Percentiles rank a stretch among this genome's conserved stretches.
phyloP scores from a whole-genome alignment of 148 eudicot species.

The Rhododendron vialii region DNA sequence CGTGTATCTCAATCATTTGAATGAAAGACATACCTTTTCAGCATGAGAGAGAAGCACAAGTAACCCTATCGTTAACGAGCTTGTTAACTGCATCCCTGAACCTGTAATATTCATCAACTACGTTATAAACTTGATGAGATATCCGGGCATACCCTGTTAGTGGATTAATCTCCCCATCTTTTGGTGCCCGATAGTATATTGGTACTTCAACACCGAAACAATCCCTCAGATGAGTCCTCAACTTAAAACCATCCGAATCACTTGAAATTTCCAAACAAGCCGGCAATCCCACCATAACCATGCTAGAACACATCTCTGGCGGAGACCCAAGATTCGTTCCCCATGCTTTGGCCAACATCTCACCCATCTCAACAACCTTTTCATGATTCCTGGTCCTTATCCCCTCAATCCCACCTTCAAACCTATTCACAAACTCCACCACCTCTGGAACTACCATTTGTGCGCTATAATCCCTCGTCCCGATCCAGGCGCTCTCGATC shows the following conservation, averaged over 20 bases:
- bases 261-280: slow-evolving; percentile 53
- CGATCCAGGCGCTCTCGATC: slow-evolving; percentile 81
- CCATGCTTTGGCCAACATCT: slow-evolving; percentile 76
- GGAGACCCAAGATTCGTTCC: slow-evolving; percentile 74
- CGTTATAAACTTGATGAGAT: slow-evolving; percentile 88
- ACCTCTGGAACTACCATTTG: slow-evolving; percentile 77
- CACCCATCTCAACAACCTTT: slow-evolving; percentile 73
- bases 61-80: slow-evolving; percentile 57
- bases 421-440: slow-evolving; percentile 67
- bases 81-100: slow-evolving; percentile 81
- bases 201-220: slow-evolving; percentile 79
- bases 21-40: slow-evolving; percentile 40
- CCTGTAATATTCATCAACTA: slow-evolving; percentile 53
- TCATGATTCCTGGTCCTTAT: slow-evolving; percentile 78
- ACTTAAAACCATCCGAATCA: slow-evolving; percentile 52
- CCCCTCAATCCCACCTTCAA: slow-evolving; percentile 88
- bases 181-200: slow-evolving; percentile 56
- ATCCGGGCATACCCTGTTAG: slow-evolving; percentile 89
- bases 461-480: slow-evolving; percentile 84
- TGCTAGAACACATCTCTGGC: slow-evolving; percentile 76
- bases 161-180: slow-evolving; percentile 51
- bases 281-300: slow-evolving; percentile 88
- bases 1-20: background rate
- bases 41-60: slow-evolving; percentile 42
- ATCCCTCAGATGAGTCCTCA: slow-evolving; percentile 72